phyloP scores from a whole-genome alignment of 306 rosid genomes.

The Chamaecrista fasciculata region DNA sequence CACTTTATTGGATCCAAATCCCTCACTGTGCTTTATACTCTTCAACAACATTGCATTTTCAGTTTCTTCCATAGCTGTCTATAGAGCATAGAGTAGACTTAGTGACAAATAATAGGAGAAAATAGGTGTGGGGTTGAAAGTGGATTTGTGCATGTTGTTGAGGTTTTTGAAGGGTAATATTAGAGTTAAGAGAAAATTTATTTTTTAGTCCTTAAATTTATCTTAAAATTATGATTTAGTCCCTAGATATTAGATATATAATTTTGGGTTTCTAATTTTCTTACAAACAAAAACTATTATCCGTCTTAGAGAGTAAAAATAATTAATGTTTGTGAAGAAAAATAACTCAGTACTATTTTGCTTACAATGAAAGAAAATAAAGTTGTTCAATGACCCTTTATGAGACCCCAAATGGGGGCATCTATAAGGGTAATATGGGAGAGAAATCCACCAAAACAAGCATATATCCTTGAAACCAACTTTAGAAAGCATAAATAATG shows the following conservation, averaged over 20 bases:
- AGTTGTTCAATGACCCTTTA: not conserved
- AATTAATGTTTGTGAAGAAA: not conserved
- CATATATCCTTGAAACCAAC: slow-evolving; percentile 38
- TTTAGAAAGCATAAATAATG: slow-evolving; percentile 30
- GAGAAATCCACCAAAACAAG: slow-evolving; percentile 17
- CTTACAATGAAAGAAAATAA: not conserved
- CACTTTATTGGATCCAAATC: no score
- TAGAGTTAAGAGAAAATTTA: no score
- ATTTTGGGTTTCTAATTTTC: no score
- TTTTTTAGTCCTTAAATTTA: no score
- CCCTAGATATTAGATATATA: no score
- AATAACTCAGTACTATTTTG: not conserved
- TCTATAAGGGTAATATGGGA: slow-evolving; percentile 15
- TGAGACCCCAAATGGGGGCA: slow-evolving; percentile 14
- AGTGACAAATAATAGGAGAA: not conserved
- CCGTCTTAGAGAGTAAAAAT: no score
- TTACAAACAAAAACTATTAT: no score
- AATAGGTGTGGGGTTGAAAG: not conserved
- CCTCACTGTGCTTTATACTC: not conserved
- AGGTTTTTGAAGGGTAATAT: no score
- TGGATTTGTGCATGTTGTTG: no score
- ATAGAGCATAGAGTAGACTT: not conserved
- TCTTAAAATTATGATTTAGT: no score
- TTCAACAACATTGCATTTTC: not conserved
- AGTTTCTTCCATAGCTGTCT: not conserved